A percentile compares a stretch with the other conserved stretches of the same genome.
Conservation (phyloP, 129 eudicot species). For the Flaveria ramosissima region DNA sequence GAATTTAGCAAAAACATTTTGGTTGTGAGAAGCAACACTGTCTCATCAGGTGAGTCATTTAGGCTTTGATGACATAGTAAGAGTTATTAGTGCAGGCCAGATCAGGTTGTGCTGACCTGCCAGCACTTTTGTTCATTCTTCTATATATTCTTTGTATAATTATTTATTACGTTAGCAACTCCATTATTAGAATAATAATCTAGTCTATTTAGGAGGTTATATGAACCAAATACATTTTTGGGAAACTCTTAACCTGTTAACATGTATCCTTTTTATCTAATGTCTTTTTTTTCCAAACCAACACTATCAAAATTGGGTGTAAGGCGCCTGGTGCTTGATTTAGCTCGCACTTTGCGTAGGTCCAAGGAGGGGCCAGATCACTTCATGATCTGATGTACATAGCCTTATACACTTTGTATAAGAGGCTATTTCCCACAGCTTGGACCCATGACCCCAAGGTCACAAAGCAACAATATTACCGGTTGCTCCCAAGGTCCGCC, state of each 20-base stretch:
- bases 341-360: too few species aligned
- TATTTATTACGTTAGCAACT: background rate
- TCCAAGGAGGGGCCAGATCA: too few species aligned
- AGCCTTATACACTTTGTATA: too few species aligned
- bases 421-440: too few species aligned
- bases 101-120: background rate
- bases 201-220: background rate
- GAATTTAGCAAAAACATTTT: slow-evolving; percentile 51
- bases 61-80: background rate
- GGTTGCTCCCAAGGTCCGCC: too few species aligned
- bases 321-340: too few species aligned
- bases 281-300: background rate
- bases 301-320: too few species aligned
- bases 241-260: background rate
- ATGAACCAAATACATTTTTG: background rate
- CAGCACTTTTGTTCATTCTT: background rate
- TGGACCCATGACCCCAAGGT: too few species aligned
- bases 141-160: background rate
- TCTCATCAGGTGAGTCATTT: slow-evolving; percentile 43
- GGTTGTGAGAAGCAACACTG: slow-evolving; percentile 45
- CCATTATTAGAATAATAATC: too few species aligned
- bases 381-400: too few species aligned
- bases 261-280: background rate
- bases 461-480: too few species aligned
- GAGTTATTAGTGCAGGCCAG: background rate